Percentiles rank a stretch among this genome's conserved stretches.
Conservation (phyloP, 106 monocot species). For the Dioscorea dumetorum region DNA sequence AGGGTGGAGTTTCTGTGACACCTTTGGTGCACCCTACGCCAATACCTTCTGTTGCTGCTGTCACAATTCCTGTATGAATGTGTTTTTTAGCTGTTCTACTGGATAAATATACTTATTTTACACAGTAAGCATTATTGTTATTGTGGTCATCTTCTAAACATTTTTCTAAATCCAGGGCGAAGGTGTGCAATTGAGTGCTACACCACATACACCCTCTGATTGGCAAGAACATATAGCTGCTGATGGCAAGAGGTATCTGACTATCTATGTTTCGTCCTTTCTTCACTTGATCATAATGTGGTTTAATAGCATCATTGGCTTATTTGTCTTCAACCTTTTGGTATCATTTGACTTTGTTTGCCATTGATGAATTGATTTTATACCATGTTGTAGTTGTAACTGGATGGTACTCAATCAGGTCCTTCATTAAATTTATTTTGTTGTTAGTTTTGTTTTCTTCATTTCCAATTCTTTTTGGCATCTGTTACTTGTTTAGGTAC, state of each 20-base stretch:
- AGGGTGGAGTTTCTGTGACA: background rate
- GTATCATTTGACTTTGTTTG: background rate
- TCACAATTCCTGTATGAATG: constrained; percentile 3
- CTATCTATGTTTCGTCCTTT: background rate
- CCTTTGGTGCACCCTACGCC: background rate
- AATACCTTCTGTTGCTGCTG: background rate
- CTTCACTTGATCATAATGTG: background rate
- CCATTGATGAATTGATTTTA: background rate
- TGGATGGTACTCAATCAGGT: background rate
- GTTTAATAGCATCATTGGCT: background rate
- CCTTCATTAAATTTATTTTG: background rate
- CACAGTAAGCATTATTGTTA: background rate
- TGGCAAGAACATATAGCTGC: constrained; percentile 12
- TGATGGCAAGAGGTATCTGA: constrained; percentile 15
- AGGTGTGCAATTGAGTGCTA: background rate
- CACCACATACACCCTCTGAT: background rate
- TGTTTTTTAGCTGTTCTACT: background rate
- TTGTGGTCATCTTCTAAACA: too few relatives aligned
- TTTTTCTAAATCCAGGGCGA: background rate
- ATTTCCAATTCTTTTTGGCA: background rate
- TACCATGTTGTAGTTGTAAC: background rate
- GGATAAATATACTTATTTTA: background rate
- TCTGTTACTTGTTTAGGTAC: constrained; percentile 4
- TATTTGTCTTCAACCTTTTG: background rate
- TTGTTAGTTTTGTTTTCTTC: background rate